Base-by-base conservation (phyloP, 2,329 filamentous ascomycete species). In the Botryotinia convoluta region DNA sequence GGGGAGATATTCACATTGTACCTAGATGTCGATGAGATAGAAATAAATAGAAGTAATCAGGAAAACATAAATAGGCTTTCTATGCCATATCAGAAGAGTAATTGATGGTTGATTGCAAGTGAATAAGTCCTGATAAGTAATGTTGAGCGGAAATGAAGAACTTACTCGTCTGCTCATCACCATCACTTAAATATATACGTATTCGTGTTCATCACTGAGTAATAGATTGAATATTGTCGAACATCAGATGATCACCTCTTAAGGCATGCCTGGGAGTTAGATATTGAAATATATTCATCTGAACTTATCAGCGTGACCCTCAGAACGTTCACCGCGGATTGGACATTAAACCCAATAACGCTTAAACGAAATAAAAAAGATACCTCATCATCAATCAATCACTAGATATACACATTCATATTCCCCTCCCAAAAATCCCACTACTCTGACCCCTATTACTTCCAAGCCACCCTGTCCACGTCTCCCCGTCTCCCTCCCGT, bases 401-500 rank as follows among this genome's bases (percentile, higher is more conserved):
- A 22, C 4, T 35, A 35, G 6, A 22, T 45, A 57, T 8, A 16
- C 9, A 2, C 35, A 29, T 9, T 29, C 48, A 51, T 12, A 10
- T 14, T 12, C 12, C 20, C 35, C 54, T 12, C 63, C 37, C 16
- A 18, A 73, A 32, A 60, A 68, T 10, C 18, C 48, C 42, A n/a
- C 12, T n/a, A 16, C 39, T 37, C 51, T 44, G 22, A 22, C 45
- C 51, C 18, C 26, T 6, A 22, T 39, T 29, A 44, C 7, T 60
- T 37, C 35, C 45, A 70, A 39, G 74, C 44, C 51, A 74, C 39
- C 42, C 71, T 74, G 2, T 59, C 69, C 18, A 20, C 26, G 61
- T 39, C 42, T 77, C 68, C 39, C 69, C 71, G 37, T 63, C 57
- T 37, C 71, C 73, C 18, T 78, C 77, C 18, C 76, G 69, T 10